Conservation (phyloP, 495 filamentous ascomycete species). For the Aspergillus saccharolyticus region DNA sequence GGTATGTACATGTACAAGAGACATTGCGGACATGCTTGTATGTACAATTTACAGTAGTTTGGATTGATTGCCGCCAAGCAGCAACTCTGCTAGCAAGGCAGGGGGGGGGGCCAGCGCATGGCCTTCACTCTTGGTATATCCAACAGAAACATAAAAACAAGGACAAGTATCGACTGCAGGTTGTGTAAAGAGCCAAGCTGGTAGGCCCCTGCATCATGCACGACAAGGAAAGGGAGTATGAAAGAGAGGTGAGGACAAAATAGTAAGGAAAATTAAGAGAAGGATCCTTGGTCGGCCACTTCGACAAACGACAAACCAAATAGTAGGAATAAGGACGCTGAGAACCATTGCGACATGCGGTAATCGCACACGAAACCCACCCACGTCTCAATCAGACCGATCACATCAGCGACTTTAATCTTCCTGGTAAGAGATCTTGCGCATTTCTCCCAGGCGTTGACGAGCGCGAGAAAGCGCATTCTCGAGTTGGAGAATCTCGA, state of each 20-base stretch:
- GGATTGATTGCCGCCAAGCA: no score
- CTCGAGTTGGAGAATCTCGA: conserved; percentile 95
- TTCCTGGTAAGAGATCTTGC: conserved; percentile 96
- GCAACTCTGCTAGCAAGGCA: background rate
- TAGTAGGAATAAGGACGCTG: background rate
- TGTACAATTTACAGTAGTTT: no score
- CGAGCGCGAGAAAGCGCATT: conserved; percentile 78
- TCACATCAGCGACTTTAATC: conserved; percentile 38
- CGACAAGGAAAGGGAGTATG: background rate
- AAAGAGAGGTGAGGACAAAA: background rate
- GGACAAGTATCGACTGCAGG: background rate
- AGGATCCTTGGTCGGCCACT: background rate
- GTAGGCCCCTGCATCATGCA: background rate
- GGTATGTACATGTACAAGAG: no score
- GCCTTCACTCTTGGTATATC: conserved; percentile 5
- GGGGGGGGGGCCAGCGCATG: no score
- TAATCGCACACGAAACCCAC: background rate
- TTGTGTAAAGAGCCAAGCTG: background rate
- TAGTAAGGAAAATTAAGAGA: background rate
- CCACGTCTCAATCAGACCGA: background rate
- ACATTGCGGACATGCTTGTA: no score
- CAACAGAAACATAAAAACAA: background rate
- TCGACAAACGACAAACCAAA: background rate
- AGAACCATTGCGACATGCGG: background rate
- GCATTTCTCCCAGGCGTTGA: conserved; percentile 89